Conservation (phyloP, 495 filamentous ascomycete species). For the Xeromyces bisporus region DNA sequence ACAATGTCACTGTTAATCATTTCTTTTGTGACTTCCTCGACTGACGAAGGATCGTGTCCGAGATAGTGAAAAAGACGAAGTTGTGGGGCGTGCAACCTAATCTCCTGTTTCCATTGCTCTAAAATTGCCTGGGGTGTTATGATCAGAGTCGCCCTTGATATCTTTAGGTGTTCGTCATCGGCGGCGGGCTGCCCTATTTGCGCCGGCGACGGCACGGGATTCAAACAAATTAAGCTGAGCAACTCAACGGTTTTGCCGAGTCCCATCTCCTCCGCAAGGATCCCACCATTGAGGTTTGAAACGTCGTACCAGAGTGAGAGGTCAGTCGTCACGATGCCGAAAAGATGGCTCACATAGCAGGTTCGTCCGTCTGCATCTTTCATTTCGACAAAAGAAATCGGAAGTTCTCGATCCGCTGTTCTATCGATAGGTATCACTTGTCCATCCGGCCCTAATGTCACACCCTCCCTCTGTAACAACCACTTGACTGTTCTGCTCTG, state of each 20-base stretch:
- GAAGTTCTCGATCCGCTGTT: slow-evolving; percentile 8
- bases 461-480: slow-evolving; percentile 45
- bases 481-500: slow-evolving; percentile 56
- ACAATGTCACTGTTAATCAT: slow-evolving; percentile 54
- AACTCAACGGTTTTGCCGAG: slow-evolving; percentile 89
- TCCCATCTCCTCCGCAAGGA: slow-evolving; percentile 92
- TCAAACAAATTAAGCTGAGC: slow-evolving; percentile 54
- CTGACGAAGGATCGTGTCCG: no score
- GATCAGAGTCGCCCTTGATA: slow-evolving; percentile 57
- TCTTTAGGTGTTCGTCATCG: no score
- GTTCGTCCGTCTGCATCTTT: slow-evolving; percentile 31
- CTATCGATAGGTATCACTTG: slow-evolving; percentile 7
- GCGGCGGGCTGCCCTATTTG: no score
- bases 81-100: slow-evolving; percentile 47
- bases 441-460: slow-evolving; percentile 20
- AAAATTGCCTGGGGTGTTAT: slow-evolving; percentile 69
- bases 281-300: slow-evolving; percentile 35
- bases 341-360: slow-evolving; percentile 47
- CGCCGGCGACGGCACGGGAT: slow-evolving; percentile 19
- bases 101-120: slow-evolving; percentile 75
- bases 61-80: slow-evolving; percentile 38
- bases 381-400: slow-evolving; percentile 18
- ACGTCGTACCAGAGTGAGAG: slow-evolving; percentile 25
- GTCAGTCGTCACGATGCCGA: slow-evolving; percentile 42
- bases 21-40: no score